Percentiles rank a stretch among this genome's conserved stretches.
These are phyloP conservation scores for Blakeslea trispora DNA, from an alignment of 371 early-diverging fungal genomes.

Conservation along the genomic window DNA sequence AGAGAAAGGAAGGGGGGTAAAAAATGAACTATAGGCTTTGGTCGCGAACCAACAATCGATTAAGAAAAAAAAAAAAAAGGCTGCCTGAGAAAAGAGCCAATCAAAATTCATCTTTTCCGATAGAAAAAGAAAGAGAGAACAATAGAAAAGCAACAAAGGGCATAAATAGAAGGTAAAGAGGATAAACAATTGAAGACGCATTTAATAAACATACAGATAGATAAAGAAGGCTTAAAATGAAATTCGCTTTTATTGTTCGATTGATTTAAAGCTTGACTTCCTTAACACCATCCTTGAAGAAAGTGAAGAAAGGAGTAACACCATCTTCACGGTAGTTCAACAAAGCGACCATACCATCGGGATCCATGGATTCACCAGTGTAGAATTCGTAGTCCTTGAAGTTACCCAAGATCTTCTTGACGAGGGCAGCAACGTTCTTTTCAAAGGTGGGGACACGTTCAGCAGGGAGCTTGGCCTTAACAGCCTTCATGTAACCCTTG, in stretches of 20 bases:
- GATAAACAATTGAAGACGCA: no score
- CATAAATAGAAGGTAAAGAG: no score
- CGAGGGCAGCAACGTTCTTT: constrained; percentile 58
- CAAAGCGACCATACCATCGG: constrained; percentile 87
- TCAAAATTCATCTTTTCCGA: no score
- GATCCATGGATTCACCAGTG: constrained; percentile 85
- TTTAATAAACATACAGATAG: not conserved
- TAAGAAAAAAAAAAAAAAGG: no score
- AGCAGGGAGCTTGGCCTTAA: constrained; percentile 66
- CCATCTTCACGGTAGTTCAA: constrained; percentile 96
- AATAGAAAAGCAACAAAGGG: no score
- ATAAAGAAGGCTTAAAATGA: not conserved
- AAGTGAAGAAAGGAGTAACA: constrained; percentile 87
- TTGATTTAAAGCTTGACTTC: constrained; percentile 67
- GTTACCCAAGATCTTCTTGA: constrained; percentile 81
- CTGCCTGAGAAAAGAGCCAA: no score
- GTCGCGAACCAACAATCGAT: no score
- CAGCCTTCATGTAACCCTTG: constrained; percentile 91
- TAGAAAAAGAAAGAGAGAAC: no score
- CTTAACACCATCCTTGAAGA: constrained; percentile 92
- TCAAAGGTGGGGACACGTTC: constrained; percentile 75
- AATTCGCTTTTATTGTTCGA: no score
- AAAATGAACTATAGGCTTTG: no score
- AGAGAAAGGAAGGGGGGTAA: no score
- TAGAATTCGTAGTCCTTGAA: constrained; percentile 94